Percentiles rank a stretch among this genome's conserved stretches.
Conservation (phyloP, 306 rosid species). For the Malus asiatica region DNA sequence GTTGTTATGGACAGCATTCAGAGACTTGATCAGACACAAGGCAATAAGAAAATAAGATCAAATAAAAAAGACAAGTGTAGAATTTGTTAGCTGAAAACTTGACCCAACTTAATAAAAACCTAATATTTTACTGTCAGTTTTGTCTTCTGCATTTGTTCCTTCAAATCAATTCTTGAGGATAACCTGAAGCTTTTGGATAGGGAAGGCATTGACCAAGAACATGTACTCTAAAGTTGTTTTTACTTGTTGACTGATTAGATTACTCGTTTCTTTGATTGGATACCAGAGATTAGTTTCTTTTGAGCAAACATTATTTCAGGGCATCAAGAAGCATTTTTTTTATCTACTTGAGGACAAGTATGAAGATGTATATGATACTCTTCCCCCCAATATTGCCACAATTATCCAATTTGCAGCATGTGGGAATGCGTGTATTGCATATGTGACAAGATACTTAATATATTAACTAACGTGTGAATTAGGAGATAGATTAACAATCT, state of each 20-base stretch:
- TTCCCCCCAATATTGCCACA: neutral
- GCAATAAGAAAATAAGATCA: neutral
- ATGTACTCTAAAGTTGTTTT: conserved; percentile 1
- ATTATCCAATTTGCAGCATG: neutral
- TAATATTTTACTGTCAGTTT: too few relatives aligned
- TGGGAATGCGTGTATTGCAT: neutral
- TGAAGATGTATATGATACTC: neutral
- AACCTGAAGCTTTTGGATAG: neutral
- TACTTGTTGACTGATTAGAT: conserved; percentile 1
- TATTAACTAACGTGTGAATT: neutral
- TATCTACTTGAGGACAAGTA: neutral
- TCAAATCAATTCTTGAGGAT: neutral
- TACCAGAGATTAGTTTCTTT: neutral
- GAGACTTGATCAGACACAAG: neutral
- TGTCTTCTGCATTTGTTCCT: neutral
- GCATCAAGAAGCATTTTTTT: neutral
- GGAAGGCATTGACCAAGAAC: neutral
- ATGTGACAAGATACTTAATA: neutral
- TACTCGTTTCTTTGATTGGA: neutral
- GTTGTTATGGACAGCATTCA: neutral
- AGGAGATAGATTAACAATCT: neutral
- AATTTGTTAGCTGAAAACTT: neutral
- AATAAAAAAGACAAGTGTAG: neutral
- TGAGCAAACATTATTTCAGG: neutral
- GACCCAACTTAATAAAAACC: neutral